These are phyloP conservation scores for Aquilaria sinensis DNA, from an alignment of 345 rosid species.

Conservation along the genomic window DNA sequence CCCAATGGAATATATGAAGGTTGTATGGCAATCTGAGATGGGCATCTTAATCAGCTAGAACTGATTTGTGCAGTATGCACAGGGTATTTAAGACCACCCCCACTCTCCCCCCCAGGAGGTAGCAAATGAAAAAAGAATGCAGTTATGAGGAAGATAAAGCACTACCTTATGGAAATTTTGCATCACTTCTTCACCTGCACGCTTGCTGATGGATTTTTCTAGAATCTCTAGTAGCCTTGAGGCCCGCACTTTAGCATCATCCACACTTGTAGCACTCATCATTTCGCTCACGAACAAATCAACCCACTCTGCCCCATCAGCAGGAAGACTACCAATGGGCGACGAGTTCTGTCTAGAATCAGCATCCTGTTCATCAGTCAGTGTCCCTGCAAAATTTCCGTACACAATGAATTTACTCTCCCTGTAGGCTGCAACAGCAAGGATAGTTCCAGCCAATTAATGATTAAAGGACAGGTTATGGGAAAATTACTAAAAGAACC, in stretches of 20 bases:
- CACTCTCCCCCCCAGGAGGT: too few relatives aligned
- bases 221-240: conserved; percentile 54
- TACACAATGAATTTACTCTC: neutral
- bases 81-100: too few relatives aligned
- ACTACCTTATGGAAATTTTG: conserved; percentile 53
- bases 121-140: too few relatives aligned
- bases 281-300: conserved; percentile 70
- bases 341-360: conserved; percentile 16
- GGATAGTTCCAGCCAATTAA: neutral
- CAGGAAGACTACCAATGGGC: conserved; percentile 27
- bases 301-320: conserved; percentile 72
- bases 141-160: neutral
- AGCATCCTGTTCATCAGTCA: conserved; percentile 18
- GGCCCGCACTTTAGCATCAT: conserved; percentile 72
- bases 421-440: too few relatives aligned
- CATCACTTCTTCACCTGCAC: conserved; percentile 40
- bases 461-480: neutral
- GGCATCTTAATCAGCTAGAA: too few relatives aligned
- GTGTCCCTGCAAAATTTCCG: conserved; percentile 13
- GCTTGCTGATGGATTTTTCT: conserved; percentile 55
- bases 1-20: too few relatives aligned
- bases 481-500: neutral
- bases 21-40: too few relatives aligned
- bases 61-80: too few relatives aligned
- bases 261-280: conserved; percentile 45